Percentiles rank a stretch among this genome's conserved stretches.
Evolutionary conservation across 495 filamentous ascomycete species (phyloP).

Genomic region (Lophiostoma macrostomum): DNA sequence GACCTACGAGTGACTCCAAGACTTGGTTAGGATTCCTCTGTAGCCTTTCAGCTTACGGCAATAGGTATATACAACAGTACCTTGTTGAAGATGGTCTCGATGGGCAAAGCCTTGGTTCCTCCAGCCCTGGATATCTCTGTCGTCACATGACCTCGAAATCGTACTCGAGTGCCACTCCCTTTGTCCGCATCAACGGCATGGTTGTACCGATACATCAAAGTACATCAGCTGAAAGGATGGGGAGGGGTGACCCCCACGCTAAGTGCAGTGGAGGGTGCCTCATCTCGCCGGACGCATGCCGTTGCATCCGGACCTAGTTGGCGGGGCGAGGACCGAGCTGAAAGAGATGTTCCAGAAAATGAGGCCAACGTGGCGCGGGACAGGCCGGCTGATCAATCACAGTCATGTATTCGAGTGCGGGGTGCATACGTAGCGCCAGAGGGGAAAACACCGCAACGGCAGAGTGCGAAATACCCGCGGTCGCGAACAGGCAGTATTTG

Average conservation of each 20-base stretch:
- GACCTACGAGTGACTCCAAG: too few relatives aligned
- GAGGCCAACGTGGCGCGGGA: slow-evolving; percentile 18
- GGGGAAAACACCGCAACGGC: slow-evolving; percentile 16
- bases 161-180: too few relatives aligned
- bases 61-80: too few relatives aligned
- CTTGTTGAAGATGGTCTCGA: too few relatives aligned
- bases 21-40: too few relatives aligned
- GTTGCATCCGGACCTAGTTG: slow-evolving; percentile 14
- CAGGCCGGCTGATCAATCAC: slow-evolving; percentile 26
- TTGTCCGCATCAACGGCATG: too few relatives aligned
- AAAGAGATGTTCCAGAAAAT: slow-evolving; percentile 1
- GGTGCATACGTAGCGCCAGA: slow-evolving; percentile 24
- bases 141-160: too few relatives aligned
- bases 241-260: neutral
- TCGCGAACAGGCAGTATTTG: slow-evolving; percentile 20
- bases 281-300: slow-evolving; percentile 15
- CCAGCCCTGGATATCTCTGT: too few relatives aligned
- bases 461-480: neutral
- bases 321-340: neutral
- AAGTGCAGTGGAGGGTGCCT: neutral
- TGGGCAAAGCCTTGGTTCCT: too few relatives aligned
- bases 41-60: too few relatives aligned
- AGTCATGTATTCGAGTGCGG: slow-evolving; percentile 16
- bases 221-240: neutral
- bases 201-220: neutral